phyloP scores from a whole-genome alignment of 768 basidiomycete genomes.

The Lactifluus echinatus region DNA sequence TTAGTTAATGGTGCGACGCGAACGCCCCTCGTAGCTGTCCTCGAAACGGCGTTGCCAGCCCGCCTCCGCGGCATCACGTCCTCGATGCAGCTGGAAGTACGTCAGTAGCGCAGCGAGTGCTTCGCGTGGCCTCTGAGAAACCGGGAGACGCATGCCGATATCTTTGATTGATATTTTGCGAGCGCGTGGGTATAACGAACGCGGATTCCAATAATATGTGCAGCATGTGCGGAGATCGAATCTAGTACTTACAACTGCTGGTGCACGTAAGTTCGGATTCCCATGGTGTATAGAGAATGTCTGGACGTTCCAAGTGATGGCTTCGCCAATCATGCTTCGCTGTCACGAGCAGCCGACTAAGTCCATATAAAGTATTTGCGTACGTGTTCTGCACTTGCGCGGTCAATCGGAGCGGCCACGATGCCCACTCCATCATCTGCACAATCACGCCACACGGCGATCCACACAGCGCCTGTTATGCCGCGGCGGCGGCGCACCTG shows the following conservation, averaged over 20 bases:
- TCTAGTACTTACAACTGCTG: too few relatives aligned
- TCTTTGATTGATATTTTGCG: neutral
- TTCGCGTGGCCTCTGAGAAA: neutral
- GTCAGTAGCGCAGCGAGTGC: neutral
- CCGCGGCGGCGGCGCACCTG: constrained; percentile 5
- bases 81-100: neutral
- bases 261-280: too few relatives aligned
- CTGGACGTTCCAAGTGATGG: neutral
- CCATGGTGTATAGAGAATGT: neutral
- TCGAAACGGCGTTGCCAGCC: neutral
- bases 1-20: neutral
- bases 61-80: constrained; percentile 10
- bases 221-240: neutral
- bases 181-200: neutral
- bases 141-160: neutral
- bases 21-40: neutral
- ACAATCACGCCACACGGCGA: constrained; percentile 17
- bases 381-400: neutral
- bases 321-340: neutral
- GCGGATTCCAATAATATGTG: neutral
- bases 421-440: constrained; percentile 5
- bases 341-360: neutral
- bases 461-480: constrained; percentile 7
- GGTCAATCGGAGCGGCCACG: neutral
- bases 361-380: neutral